A percentile compares a stretch with the other conserved stretches of the same genome.
Evolutionary conservation across 441 rosid genomes (phyloP).

Genomic region (Gossypium armourianum): DNA sequence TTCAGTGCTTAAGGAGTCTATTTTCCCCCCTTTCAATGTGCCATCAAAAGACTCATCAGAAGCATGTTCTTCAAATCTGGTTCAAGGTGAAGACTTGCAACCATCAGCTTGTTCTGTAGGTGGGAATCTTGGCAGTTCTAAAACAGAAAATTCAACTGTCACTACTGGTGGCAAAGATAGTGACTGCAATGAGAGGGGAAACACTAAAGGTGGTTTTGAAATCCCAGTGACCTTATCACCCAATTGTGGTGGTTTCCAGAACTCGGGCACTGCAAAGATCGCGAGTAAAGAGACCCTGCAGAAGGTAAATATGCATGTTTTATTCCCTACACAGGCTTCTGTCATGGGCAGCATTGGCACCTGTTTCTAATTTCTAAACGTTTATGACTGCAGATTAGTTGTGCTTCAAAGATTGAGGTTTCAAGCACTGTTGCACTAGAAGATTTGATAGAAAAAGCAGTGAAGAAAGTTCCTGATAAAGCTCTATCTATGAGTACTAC

Average conservation of each 20-base stretch:
- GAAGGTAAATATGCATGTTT: conserved; percentile 32
- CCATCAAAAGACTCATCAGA: conserved; percentile 17
- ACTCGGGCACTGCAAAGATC: conserved; percentile 11
- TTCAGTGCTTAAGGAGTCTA: conserved; percentile 15
- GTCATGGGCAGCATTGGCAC: neutral
- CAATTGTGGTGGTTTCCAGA: conserved; percentile 7
- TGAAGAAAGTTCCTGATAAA: conserved; percentile 8
- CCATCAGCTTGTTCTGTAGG: conserved; percentile 8
- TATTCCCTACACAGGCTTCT: neutral
- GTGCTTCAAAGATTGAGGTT: conserved; percentile 10
- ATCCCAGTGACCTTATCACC: neutral
- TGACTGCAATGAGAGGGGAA: conserved; percentile 16
- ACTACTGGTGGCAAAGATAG: conserved; percentile 18
- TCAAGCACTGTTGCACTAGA: conserved; percentile 2
- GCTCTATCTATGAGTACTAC: conserved; percentile 15
- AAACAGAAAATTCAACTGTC: conserved; percentile 17
- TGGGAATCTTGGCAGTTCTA: conserved; percentile 15
- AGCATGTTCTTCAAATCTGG: conserved; percentile 14
- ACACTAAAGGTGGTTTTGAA: neutral
- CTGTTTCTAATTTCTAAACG: conserved; percentile 18
- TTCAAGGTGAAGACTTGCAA: conserved; percentile 16
- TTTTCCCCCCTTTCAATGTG: neutral
- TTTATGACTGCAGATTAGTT: conserved; percentile 25
- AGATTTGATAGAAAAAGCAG: conserved; percentile 8
- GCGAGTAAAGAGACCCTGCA: conserved; percentile 14